A percentile compares a stretch with the other conserved stretches of the same genome.
These are phyloP conservation scores for Dryadomyces quercivorus DNA, from an alignment of 2,329 filamentous ascomycete species.

Conservation along the genomic window DNA sequence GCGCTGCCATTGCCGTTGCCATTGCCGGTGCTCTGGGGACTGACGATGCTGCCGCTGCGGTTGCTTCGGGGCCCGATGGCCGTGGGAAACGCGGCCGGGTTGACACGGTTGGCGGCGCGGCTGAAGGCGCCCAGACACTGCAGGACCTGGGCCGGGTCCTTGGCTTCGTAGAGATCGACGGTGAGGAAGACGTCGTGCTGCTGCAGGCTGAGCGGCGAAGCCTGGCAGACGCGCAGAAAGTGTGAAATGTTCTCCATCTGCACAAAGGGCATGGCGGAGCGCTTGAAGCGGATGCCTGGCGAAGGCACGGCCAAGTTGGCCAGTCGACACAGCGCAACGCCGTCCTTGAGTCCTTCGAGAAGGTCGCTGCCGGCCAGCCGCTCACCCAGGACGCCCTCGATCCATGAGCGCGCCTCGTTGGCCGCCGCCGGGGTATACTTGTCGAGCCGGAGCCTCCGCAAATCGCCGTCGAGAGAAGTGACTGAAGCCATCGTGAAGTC, in stretches of 20 bases:
- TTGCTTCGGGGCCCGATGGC: slow-evolving; percentile 61
- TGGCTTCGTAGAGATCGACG: slow-evolving; percentile 88
- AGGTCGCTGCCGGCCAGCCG: slow-evolving; percentile 62
- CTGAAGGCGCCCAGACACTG: slow-evolving; percentile 91
- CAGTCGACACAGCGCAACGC: slow-evolving; percentile 83
- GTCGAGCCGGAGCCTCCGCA: slow-evolving; percentile 83
- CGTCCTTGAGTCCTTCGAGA: slow-evolving; percentile 78
- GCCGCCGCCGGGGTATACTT: slow-evolving; percentile 88
- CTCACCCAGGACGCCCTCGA: slow-evolving; percentile 69
- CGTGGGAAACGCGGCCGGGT: slow-evolving; percentile 61
- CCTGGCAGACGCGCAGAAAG: slow-evolving; percentile 81
- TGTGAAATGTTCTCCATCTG: slow-evolving; percentile 99
- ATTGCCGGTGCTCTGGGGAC: slow-evolving; percentile 53
- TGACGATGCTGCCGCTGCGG: slow-evolving; percentile 43
- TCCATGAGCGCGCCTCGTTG: slow-evolving; percentile 74
- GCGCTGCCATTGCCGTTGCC: slow-evolving; percentile 12
- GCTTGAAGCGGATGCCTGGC: slow-evolving; percentile 78
- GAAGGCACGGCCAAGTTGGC: slow-evolving; percentile 68
- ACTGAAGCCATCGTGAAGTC: slow-evolving; percentile 53
- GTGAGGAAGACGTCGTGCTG: slow-evolving; percentile 95
- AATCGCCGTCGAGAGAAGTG: slow-evolving; percentile 83
- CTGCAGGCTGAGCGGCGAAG: slow-evolving; percentile 72
- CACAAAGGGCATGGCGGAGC: slow-evolving; percentile 91
- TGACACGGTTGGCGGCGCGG: slow-evolving; percentile 63
- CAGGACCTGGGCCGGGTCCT: slow-evolving; percentile 90